Base-by-base conservation (phyloP, 2,329 filamentous ascomycete genomes). In the Penicillium freii region DNA sequence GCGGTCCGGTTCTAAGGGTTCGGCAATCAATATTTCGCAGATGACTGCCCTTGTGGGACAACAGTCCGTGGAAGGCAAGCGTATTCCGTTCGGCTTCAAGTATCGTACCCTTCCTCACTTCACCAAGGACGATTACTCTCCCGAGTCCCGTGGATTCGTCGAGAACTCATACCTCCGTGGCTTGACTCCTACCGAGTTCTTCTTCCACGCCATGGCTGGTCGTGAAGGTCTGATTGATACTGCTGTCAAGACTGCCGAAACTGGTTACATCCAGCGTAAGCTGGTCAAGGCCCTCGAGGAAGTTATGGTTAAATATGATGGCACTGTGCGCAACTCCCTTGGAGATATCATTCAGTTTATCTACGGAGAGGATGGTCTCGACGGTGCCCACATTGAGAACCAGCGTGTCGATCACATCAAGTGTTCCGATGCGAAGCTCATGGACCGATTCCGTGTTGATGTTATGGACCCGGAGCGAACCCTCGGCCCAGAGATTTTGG, bases 141-240 rank as follows among this genome's bases (percentile, higher is more conserved):
- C 94, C 11, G 92, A 97, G 73, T 93, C 94, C 45, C 88, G 94
- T 79, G 94, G 94, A 42, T 99, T 99, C 71, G 94, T 99, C 21
- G 94, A 99, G 77, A 99, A 99, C 78, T 99, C 94, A 0, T 99
- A 99, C 69, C 85, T 99, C 13, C 90, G 94, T 81, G 94, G 94
- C 55, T 80, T 99, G 58, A 99, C 95, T 0, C 94, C 94, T 0
- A 88, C 90, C 0, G 94, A 99, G 68, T 99, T 99, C 79, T 99
- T 97, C 81, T 99, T 99, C 84, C 94, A 99, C 84, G 94, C 94
- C 72, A 99, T 99, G 94, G 94, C 94, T 82, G 94, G 94, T 91
- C 87, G 94, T 81, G 94, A 99, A 79, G 94, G 94, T 96, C 83
- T 99, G 54, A 99, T 99, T 68, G 94, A 99, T 83, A 99, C 94